phyloP scores from a whole-genome alignment of 108 stramenopile genomes.

The Cyclotella choctawhatcheeana region DNA sequence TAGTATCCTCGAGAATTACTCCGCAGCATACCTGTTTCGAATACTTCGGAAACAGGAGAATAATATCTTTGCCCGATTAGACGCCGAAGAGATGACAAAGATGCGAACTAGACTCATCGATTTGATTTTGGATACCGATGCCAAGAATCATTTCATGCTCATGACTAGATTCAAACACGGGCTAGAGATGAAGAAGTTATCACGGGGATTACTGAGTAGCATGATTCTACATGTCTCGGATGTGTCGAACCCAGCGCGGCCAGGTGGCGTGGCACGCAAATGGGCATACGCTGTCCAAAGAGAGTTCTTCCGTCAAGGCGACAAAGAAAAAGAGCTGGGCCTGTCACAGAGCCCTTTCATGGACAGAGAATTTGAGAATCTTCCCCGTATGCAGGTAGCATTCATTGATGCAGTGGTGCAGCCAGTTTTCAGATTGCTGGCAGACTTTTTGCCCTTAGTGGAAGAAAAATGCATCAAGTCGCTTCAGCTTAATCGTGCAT shows the following conservation, averaged over 20 bases:
- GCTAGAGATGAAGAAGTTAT: conserved; percentile 56
- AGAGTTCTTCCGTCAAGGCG: conserved; percentile 60
- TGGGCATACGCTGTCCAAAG: conserved; percentile 57
- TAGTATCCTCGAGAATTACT: conserved; percentile 70
- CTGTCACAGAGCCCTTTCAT: conserved; percentile 42
- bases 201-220: conserved; percentile 53
- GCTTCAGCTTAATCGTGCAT: conserved; percentile 50
- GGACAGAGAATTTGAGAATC: conserved; percentile 54
- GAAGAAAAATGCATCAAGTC: conserved; percentile 51
- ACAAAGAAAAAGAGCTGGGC: conserved; percentile 50
- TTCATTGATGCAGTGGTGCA: conserved; percentile 57
- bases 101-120: conserved; percentile 53
- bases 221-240: conserved; percentile 59
- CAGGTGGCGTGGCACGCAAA: conserved; percentile 41
- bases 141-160: conserved; percentile 56
- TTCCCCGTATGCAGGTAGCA: conserved; percentile 58
- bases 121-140: conserved; percentile 61
- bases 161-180: conserved; percentile 57
- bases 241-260: conserved; percentile 54
- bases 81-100: conserved; percentile 37
- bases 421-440: conserved; percentile 44
- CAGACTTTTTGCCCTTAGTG: conserved; percentile 54
- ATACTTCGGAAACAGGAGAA: conserved; percentile 46
- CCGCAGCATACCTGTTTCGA: conserved; percentile 59
- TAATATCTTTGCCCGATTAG: conserved; percentile 58